These are phyloP conservation scores for Curvularia eragrostidis DNA, from an alignment of 2,329 filamentous ascomycete genomes.

Conservation along the genomic window DNA sequence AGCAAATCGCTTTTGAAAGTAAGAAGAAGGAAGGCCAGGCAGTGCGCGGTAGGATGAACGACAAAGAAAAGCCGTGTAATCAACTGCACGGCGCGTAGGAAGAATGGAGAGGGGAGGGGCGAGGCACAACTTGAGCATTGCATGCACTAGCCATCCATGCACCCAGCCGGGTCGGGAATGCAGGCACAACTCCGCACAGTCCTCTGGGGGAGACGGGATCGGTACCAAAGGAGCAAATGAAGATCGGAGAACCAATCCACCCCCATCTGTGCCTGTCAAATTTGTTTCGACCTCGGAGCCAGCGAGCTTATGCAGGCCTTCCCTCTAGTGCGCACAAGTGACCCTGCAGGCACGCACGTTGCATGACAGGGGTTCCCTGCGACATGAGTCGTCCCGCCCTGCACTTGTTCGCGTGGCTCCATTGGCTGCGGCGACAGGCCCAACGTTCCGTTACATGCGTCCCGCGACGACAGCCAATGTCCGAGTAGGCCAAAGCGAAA, in stretches of 20 bases:
- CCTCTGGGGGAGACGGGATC: conserved; percentile 39
- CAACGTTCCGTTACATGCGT: conserved; percentile 30
- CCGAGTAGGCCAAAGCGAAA: conserved; percentile 35
- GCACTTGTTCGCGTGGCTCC: conserved; percentile 6
- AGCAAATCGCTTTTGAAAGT: conserved; percentile 19
- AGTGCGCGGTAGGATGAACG: conserved; percentile 20
- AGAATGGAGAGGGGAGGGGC: conserved; percentile 30
- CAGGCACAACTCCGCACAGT: conserved; percentile 40
- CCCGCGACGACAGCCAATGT: conserved; percentile 31
- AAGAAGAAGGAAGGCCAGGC: conserved; percentile 17
- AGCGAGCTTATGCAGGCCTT: conserved; percentile 42
- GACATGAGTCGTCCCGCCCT: conserved; percentile 12
- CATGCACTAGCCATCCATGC: conserved; percentile 44
- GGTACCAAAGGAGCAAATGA: conserved; percentile 36
- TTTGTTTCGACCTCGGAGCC: conserved; percentile 38
- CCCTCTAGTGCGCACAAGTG: conserved; percentile 38
- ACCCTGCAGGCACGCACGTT: conserved; percentile 34
- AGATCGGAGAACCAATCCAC: conserved; percentile 21
- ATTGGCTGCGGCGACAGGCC: conserved; percentile 33
- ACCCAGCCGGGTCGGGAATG: conserved; percentile 33
- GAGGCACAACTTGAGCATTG: conserved; percentile 39
- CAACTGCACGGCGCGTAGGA: conserved; percentile 37
- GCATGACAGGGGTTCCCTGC: conserved; percentile 29
- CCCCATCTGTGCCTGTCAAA: conserved; percentile 38
- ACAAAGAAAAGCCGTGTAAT: conserved; percentile 31